Evolutionary conservation across 176 grass and related monocot species (phyloP).

Genomic region (Rhynchospora pubera): DNA sequence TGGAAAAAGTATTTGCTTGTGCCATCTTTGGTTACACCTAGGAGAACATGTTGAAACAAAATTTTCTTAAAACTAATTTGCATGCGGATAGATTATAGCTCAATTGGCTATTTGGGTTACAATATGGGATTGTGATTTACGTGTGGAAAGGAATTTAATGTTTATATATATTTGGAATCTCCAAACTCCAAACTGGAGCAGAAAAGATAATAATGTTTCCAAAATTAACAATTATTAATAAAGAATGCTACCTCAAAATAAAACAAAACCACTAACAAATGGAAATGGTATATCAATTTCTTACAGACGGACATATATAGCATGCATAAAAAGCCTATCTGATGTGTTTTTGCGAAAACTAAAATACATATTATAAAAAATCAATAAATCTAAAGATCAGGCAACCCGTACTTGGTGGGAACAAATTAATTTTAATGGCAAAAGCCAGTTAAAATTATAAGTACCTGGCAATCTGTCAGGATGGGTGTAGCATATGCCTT

Average conservation of each 20-base stretch:
- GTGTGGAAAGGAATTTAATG: not conserved
- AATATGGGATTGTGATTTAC: not conserved
- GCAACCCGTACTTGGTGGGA: not conserved
- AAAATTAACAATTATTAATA: not conserved
- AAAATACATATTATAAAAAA: slow-evolving; percentile 17
- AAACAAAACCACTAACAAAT: not conserved
- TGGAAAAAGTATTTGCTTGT: slow-evolving; percentile 89
- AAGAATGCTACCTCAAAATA: not conserved
- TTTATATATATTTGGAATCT: not conserved
- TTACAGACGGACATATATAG: not conserved
- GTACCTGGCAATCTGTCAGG: slow-evolving; percentile 89
- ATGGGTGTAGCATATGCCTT: slow-evolving; percentile 95
- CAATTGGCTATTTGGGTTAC: not conserved
- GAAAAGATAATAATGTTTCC: not conserved
- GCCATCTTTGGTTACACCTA: slow-evolving; percentile 82
- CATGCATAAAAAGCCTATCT: not conserved
- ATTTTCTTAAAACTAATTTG: not conserved
- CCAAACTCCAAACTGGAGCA: not conserved
- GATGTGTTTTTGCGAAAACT: not conserved
- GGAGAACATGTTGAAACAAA: not conserved
- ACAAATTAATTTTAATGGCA: not conserved
- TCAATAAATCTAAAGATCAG: not conserved
- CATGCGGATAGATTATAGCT: not conserved
- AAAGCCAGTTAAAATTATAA: not conserved
- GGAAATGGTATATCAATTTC: not conserved